phyloP scores from a whole-genome alignment of 139 green algal species.

The Chlamydomonas sp. region DNA sequence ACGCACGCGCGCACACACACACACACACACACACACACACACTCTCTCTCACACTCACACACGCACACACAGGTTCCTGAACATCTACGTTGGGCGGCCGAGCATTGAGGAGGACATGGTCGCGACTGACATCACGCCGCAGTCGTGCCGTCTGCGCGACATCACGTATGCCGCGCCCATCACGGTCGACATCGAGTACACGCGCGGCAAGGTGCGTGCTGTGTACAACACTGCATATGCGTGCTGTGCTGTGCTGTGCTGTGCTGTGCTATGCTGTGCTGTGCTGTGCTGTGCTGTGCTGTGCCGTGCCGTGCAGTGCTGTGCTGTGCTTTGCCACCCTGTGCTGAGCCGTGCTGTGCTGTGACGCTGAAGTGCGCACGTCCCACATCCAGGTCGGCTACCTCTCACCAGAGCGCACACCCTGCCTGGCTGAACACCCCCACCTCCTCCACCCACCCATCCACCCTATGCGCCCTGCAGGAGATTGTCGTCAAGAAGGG shows the following conservation, averaged over 20 bases:
- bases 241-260: neutral
- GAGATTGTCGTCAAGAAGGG: conserved; percentile 84
- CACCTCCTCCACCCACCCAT: too few species aligned
- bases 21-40: neutral
- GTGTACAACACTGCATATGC: neutral
- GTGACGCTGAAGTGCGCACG: too few species aligned
- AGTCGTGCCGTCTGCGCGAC: conserved; percentile 93
- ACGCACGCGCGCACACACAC: neutral
- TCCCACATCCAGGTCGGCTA: too few species aligned
- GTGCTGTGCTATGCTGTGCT: conserved; percentile 9
- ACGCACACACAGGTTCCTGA: conserved; percentile 68
- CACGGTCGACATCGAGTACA: conserved; percentile 98
- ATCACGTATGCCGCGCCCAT: conserved; percentile 95
- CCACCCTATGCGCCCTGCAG: too few species aligned
- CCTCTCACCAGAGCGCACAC: too few species aligned
- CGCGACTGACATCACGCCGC: conserved; percentile 77
- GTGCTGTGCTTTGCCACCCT: neutral
- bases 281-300: conserved; percentile 3
- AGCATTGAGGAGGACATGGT: conserved; percentile 80
- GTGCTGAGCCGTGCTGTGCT: conserved; percentile 2
- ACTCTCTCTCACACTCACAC: too few species aligned
- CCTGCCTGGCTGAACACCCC: too few species aligned
- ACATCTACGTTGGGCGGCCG: conserved; percentile 92
- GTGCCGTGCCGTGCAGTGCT: too few species aligned
- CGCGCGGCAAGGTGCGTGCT: conserved; percentile 58